Base-by-base conservation (phyloP, 2,329 filamentous ascomycete genomes). In the Zasmidium cellare region DNA sequence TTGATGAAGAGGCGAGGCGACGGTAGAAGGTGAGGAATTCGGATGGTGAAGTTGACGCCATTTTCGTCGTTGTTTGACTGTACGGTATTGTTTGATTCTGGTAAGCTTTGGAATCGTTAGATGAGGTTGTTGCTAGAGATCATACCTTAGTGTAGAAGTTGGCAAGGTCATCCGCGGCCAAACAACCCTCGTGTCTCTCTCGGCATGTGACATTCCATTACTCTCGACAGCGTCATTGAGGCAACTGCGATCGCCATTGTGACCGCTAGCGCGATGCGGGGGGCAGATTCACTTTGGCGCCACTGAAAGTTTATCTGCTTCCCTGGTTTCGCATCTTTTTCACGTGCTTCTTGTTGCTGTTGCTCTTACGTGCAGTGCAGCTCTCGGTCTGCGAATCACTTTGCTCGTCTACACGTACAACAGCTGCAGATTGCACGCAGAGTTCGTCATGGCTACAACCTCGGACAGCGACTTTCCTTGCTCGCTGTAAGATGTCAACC, bases 11-110 rank as follows among this genome's bases (percentile, higher is more conserved):
- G 28, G 44, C 49, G 38, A 22, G 23, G 38, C 11, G 53, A 47
- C 74, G 72, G 69, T 71, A 73, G 67, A 75, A 74, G 52, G 70
- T 74, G 19, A 75, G 67, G 69, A 75, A 74, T 55, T 74, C 70
- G 25, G 74, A 72, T 11, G 74, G 70, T 23, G 72, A 72, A n/a
- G 71, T 64, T 51, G 65, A 46, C 22, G 65, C 55, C 72, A 74
- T 74, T 19, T 69, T n/a, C 53, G n/a, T 53, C 35, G 35, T 11
- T 28, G 16, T 41, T 41, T 18, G 7, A 41, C 7, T 41, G 11
- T 14, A 5, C 3, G 35, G 11, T 41, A 41, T 16, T 41, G 35
- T 41, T 41, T n/a, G n/a, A n/a, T n/a, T n/a, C n/a, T n/a, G n/a
- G n/a, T n/a, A n/a, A n/a, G n/a, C n/a, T n/a, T n/a, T n/a, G n/a